phyloP scores from a whole-genome alignment of 192 early-diverging fungal species.

The Backusella australiensis region DNA sequence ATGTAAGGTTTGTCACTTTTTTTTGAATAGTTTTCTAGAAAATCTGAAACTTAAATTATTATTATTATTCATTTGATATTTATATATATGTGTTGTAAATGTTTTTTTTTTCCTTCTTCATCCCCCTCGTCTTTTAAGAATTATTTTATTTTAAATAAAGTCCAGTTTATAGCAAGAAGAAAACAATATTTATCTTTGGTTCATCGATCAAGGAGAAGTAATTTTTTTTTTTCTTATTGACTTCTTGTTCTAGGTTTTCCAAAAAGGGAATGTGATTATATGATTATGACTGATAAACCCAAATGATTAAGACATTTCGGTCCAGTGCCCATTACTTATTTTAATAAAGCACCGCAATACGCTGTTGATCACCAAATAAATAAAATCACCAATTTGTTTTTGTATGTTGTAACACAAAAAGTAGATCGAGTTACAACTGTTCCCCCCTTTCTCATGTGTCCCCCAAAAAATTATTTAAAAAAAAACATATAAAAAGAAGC shows the following conservation, averaged over 20 bases:
- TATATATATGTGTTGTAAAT: background rate
- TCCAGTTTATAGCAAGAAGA: background rate
- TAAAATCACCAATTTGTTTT: background rate
- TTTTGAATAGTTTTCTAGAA: background rate
- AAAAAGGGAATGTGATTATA: background rate
- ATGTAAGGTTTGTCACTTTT: background rate
- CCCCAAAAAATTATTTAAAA: background rate
- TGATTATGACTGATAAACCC: background rate
- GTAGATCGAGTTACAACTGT: constrained; percentile 6
- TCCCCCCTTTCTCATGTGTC: background rate
- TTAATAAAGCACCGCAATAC: constrained; percentile 4
- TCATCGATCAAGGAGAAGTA: background rate
- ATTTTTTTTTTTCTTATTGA: background rate
- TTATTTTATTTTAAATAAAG: background rate
- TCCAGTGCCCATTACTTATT: background rate
- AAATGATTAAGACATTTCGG: background rate
- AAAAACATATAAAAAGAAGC: background rate
- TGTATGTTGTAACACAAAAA: background rate
- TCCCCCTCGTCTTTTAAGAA: background rate
- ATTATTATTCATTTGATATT: background rate
- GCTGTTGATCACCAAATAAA: constrained; percentile 4
- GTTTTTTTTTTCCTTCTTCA: background rate
- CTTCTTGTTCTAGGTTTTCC: background rate
- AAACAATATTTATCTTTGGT: background rate
- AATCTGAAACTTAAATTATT: background rate